A percentile compares a stretch with the other conserved stretches of the same genome.
Conservation (phyloP, 2,329 filamentous ascomycete species). For the Verticillium nubilum region DNA sequence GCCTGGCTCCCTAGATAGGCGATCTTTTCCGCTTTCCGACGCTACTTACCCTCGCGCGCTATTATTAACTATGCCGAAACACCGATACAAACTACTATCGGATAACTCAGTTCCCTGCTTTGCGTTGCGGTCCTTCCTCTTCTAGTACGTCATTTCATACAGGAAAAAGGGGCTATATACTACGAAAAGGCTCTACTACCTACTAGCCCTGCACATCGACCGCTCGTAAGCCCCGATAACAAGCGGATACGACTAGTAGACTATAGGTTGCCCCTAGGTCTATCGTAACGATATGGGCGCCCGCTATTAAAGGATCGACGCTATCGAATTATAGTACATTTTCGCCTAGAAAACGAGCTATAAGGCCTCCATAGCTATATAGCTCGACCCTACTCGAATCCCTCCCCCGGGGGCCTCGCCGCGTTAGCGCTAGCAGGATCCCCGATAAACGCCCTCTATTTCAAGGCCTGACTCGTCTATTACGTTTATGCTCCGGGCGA, state of each 20-base stretch:
- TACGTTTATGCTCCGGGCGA: not conserved
- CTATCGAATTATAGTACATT: not conserved
- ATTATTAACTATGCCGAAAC: not conserved
- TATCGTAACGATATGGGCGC: not conserved
- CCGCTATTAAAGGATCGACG: not conserved
- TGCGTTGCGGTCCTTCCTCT: not conserved
- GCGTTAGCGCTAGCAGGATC: not conserved
- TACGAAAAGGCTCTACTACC: not conserved
- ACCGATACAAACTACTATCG: not conserved
- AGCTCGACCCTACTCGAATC: not conserved
- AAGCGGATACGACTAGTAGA: not conserved
- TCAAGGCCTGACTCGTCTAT: not conserved
- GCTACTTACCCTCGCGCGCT: not conserved
- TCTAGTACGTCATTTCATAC: not conserved
- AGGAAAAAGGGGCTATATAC: not conserved
- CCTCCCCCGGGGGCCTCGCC: not conserved
- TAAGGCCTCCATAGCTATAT: not conserved
- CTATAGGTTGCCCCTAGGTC: not conserved
- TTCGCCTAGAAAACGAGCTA: not conserved
- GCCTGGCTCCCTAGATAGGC: not conserved
- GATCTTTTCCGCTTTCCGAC: not conserved
- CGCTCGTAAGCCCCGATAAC: not conserved
- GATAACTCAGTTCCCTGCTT: not conserved
- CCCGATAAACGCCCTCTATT: not conserved
- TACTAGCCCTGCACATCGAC: not conserved